These are phyloP conservation scores for Solanum chilense DNA, from an alignment of 257 asterid genomes.

Conservation along the genomic window DNA sequence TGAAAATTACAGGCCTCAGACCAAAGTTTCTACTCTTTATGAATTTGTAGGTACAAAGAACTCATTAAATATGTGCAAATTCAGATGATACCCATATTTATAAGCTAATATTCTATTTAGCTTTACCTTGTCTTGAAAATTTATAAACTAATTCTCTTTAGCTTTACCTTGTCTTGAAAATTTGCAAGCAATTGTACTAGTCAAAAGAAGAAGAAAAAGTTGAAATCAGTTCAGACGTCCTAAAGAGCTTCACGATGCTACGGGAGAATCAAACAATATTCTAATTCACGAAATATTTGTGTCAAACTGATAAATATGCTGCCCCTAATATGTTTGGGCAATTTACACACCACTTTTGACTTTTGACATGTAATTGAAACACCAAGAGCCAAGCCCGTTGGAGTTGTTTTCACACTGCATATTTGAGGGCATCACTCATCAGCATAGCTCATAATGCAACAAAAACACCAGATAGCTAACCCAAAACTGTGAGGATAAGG, in stretches of 20 bases:
- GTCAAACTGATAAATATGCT: neutral
- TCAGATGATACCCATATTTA: neutral
- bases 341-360: neutral
- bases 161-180: neutral
- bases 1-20: neutral
- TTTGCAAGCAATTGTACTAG: neutral
- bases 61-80: neutral
- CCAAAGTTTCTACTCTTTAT: neutral
- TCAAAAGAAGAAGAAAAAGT: neutral
- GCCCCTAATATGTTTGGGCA: neutral
- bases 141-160: neutral
- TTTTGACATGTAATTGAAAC: neutral
- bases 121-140: neutral
- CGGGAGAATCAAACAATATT: neutral
- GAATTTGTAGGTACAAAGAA: neutral
- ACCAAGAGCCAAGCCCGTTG: neutral
- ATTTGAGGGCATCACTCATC: neutral
- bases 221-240: neutral
- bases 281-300: neutral
- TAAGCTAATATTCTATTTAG: neutral
- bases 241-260: neutral
- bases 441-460: neutral
- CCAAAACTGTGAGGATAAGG: neutral
- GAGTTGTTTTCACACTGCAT: neutral
- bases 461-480: neutral